phyloP scores from a whole-genome alignment of 768 basidiomycete genomes.

The Suillus subalutaceus region DNA sequence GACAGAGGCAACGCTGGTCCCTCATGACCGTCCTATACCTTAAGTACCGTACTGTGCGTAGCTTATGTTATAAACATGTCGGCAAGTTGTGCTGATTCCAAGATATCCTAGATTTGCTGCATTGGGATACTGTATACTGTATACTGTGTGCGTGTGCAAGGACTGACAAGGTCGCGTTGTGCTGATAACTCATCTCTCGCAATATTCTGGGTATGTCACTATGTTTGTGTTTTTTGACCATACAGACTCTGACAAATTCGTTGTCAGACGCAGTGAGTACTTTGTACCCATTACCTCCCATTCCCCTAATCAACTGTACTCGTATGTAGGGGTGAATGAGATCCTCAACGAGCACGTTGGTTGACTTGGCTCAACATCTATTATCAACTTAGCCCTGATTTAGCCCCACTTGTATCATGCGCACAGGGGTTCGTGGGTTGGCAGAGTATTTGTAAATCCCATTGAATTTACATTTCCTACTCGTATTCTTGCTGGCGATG shows the following conservation, averaged over 20 bases:
- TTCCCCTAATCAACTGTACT: background rate
- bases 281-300: background rate
- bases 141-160: background rate
- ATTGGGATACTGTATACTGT: background rate
- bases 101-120: background rate
- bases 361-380: background rate
- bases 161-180: background rate
- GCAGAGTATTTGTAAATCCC: too few relatives aligned
- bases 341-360: background rate
- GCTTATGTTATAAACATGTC: too few relatives aligned
- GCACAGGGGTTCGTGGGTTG: too few relatives aligned
- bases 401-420: too few relatives aligned
- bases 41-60: too few relatives aligned
- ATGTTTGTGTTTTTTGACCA: background rate
- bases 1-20: background rate
- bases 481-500: background rate
- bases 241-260: background rate
- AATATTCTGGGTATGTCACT: background rate
- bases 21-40: background rate
- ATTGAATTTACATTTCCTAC: too few relatives aligned
- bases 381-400: too few relatives aligned
- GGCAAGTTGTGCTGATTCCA: background rate
- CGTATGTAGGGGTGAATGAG: background rate
- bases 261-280: background rate
- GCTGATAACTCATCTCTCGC: background rate